A percentile compares a stretch with the other conserved stretches of the same genome.
Evolutionary conservation across 306 rosid genomes (phyloP).

Genomic region (Sesbania bispinosa): DNA sequence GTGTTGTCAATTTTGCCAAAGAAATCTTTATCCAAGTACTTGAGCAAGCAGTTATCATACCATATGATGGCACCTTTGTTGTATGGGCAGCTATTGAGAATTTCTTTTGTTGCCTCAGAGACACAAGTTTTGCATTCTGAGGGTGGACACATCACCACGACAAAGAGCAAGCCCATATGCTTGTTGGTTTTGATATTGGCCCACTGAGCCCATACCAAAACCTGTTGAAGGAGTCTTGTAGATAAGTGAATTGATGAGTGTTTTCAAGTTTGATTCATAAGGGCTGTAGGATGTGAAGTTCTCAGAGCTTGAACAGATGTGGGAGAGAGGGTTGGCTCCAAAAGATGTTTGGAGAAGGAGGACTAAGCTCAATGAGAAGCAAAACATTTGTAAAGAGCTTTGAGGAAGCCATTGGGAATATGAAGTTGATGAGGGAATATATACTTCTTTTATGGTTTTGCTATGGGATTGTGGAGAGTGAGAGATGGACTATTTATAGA

Average conservation of each 20-base stretch:
- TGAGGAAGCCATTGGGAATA: conserved; percentile 27
- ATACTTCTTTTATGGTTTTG: too few species aligned
- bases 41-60: conserved; percentile 36
- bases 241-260: background rate
- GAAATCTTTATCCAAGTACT: conserved; percentile 35
- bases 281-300: conserved; percentile 42
- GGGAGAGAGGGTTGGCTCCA: conserved; percentile 37
- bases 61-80: conserved; percentile 31
- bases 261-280: conserved; percentile 17
- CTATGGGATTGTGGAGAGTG: background rate
- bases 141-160: conserved; percentile 21
- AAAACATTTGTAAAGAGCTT: background rate
- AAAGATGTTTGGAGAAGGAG: conserved; percentile 31
- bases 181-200: background rate
- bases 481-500: conserved; percentile 12
- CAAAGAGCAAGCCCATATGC: conserved; percentile 33
- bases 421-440: background rate
- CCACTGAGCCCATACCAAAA: conserved; percentile 16
- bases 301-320: conserved; percentile 38
- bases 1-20: conserved; percentile 30
- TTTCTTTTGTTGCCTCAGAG: conserved; percentile 15
- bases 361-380: background rate
- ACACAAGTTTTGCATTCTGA: conserved; percentile 38
- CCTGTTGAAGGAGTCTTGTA: conserved; percentile 31
- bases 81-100: conserved; percentile 21